Conservation (phyloP, 495 filamentous ascomycete genomes). For the Chaetomium tenue region DNA sequence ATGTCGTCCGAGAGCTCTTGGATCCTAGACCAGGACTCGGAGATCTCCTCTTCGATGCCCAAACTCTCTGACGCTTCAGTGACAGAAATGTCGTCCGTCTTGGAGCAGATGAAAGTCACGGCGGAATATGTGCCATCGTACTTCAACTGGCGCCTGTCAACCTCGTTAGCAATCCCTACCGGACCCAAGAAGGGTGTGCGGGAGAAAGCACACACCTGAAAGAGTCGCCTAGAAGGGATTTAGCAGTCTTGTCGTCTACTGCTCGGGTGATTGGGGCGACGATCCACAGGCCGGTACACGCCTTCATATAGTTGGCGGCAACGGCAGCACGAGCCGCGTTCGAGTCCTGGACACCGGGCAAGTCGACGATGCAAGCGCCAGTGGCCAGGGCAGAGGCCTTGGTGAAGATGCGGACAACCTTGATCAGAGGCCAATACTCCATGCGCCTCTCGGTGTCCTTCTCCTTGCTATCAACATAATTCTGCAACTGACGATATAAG, state of each 20-base stretch:
- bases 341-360: constrained; percentile 64
- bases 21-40: constrained; percentile 23
- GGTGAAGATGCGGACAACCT: constrained; percentile 59
- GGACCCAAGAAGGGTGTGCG: neutral
- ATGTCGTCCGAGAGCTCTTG: constrained; percentile 17
- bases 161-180: neutral
- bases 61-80: constrained; percentile 38
- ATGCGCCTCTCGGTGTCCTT: constrained; percentile 41
- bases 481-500: constrained; percentile 35
- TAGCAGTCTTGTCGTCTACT: constrained; percentile 65
- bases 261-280: constrained; percentile 64
- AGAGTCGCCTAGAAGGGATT: constrained; percentile 57
- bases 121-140: constrained; percentile 59
- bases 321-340: constrained; percentile 63
- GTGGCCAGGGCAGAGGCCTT: constrained; percentile 60
- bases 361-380: constrained; percentile 64
- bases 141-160: constrained; percentile 53
- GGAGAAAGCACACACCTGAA: constrained; percentile 44
- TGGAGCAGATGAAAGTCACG: constrained; percentile 66
- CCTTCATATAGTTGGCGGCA: constrained; percentile 61
- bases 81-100: constrained; percentile 64
- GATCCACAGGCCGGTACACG: constrained; percentile 56
- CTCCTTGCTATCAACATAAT: constrained; percentile 39
- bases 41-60: constrained; percentile 48
- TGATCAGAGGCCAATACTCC: constrained; percentile 65